Conservation (phyloP, 139 green algal species). For the Pleodorina starrii region DNA sequence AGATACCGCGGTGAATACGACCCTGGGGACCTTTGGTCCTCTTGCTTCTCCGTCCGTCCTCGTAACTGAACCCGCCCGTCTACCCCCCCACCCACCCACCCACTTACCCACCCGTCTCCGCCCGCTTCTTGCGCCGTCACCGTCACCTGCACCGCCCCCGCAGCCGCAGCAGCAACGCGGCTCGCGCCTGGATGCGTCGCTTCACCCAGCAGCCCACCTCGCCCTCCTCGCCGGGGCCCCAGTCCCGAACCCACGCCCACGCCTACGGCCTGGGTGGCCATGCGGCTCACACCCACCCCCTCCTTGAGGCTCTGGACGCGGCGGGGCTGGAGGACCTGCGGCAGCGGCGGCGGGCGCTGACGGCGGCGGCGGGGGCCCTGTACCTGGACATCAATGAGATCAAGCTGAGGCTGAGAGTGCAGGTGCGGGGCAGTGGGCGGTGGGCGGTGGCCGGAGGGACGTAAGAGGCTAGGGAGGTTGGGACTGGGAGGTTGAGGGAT, state of each 20-base stretch:
- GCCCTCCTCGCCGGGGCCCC: neutral
- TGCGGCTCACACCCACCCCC: neutral
- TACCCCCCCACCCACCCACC: too few relatives aligned
- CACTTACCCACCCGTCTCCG: neutral
- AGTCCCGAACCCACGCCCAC: neutral
- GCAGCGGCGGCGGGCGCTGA: constrained; percentile 26
- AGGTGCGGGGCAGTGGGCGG: neutral
- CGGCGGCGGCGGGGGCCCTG: constrained; percentile 7
- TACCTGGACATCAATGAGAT: constrained; percentile 39
- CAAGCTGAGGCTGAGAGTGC: constrained; percentile 41
- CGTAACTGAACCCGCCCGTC: too few relatives aligned
- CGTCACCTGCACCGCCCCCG: neutral
- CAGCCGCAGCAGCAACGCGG: constrained; percentile 28
- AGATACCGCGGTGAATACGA: too few relatives aligned
- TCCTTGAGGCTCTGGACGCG: constrained; percentile 10
- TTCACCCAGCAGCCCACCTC: neutral
- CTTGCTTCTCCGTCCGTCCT: too few relatives aligned
- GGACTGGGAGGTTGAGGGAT: too few relatives aligned
- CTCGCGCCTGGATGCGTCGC: constrained; percentile 2
- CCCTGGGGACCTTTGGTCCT: too few relatives aligned
- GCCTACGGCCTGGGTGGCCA: too few relatives aligned
- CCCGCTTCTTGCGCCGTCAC: too few relatives aligned
- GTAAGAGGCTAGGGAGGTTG: too few relatives aligned
- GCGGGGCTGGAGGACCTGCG: constrained; percentile 22
- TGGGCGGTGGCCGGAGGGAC: neutral